A percentile compares a stretch with the other conserved stretches of the same genome.
Conservation (phyloP, 2,329 filamentous ascomycete genomes). For the Lomentospora prolificans region DNA sequence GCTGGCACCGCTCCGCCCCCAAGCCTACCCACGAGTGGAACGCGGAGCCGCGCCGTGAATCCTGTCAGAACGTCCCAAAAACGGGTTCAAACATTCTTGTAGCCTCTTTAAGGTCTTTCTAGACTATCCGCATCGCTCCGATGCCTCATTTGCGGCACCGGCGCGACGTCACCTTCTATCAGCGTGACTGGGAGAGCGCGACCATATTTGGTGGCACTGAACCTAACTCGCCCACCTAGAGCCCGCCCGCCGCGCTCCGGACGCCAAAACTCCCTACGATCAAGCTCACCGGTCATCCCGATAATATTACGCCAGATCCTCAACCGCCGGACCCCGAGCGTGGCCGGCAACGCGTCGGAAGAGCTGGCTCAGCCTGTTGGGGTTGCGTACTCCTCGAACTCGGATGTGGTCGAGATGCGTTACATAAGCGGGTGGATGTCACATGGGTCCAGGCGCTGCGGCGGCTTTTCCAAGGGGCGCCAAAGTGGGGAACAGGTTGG, state of each 20-base stretch:
- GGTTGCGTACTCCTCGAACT: not conserved
- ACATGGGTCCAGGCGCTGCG: not conserved
- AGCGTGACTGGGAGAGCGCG: not conserved
- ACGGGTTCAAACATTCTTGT: not conserved
- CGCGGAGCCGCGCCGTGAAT: no score
- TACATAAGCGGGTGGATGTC: not conserved
- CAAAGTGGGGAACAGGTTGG: not conserved
- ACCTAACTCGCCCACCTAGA: not conserved
- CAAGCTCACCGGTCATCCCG: not conserved
- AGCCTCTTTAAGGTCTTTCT: not conserved
- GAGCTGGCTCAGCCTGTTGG: not conserved
- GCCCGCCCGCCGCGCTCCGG: not conserved
- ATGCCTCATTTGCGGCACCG: not conserved
- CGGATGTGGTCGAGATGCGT: not conserved
- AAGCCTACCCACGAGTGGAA: not conserved
- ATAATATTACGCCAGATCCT: not conserved
- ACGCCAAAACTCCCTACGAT: not conserved
- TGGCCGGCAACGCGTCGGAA: not conserved
- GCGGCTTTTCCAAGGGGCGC: no score
- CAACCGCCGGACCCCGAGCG: not conserved
- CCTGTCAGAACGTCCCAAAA: no score
- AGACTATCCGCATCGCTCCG: not conserved
- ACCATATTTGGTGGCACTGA: not conserved
- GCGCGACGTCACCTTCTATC: not conserved
- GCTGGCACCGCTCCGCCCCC: not conserved